Conservation (phyloP, 345 rosid species). For the Citrus sinensis region DVS_A1.0 CM039162.1:881501-882000, state of each 20-base stretch:
- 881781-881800: background rate
- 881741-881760: constrained; percentile 6
- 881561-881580: constrained; percentile 21
- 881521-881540: constrained; percentile 55
- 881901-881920: background rate
- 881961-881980: constrained; percentile 34
- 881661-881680: constrained; percentile 21
- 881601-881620: constrained; percentile 21
- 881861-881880: background rate
- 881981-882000: constrained; percentile 57
- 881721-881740: constrained; percentile 22
- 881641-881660: constrained; percentile 30
- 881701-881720: constrained; percentile 34
- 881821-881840: background rate
- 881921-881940: background rate
- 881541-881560: constrained; percentile 44
- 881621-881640: constrained; percentile 33
- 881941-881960: constrained; percentile 21
- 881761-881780: background rate
- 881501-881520: constrained; percentile 39
- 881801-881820: background rate
- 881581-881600: constrained; percentile 32
- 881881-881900: background rate
- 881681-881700: constrained; percentile 21
- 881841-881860: background rate